phyloP scores from a whole-genome alignment of 169 alveolate species.

The Cryptosporidium parvum region DNA sequence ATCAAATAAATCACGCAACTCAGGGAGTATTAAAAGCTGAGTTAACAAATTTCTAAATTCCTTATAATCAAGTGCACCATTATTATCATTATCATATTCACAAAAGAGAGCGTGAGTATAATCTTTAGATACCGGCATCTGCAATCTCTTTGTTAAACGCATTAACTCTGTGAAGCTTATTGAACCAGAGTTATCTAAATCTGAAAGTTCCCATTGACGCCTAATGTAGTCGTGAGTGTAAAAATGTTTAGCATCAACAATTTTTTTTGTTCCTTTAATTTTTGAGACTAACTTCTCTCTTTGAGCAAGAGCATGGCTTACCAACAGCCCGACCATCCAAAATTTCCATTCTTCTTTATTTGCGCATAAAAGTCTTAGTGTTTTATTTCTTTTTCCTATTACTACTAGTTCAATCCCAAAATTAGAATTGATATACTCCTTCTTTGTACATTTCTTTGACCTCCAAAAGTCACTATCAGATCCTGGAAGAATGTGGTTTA shows the following conservation, averaged over 20 bases:
- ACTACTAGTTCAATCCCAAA: slow-evolving; percentile 73
- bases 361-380: slow-evolving; percentile 59
- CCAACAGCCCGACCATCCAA: slow-evolving; percentile 74
- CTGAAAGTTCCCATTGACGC: slow-evolving; percentile 78
- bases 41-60: slow-evolving; percentile 57
- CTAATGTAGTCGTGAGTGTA: slow-evolving; percentile 69
- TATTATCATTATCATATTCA: slow-evolving; percentile 60
- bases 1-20: slow-evolving; percentile 49
- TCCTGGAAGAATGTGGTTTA: slow-evolving; percentile 74
- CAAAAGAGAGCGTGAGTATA: slow-evolving; percentile 63
- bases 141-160: slow-evolving; percentile 67
- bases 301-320: slow-evolving; percentile 74
- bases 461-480: slow-evolving; percentile 78
- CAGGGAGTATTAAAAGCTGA: slow-evolving; percentile 55
- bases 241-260: slow-evolving; percentile 52
- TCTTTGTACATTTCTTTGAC: background rate
- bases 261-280: slow-evolving; percentile 30
- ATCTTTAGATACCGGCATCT: slow-evolving; percentile 66
- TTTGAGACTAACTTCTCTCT: slow-evolving; percentile 43
- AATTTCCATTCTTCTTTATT: slow-evolving; percentile 72
- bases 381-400: slow-evolving; percentile 15
- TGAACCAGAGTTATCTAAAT: slow-evolving; percentile 73
- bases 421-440: slow-evolving; percentile 4
- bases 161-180: slow-evolving; percentile 59
- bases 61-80: slow-evolving; percentile 60